Conservation (phyloP, 805 yeast genomes). For the Ogataea chonburiensis region DNA sequence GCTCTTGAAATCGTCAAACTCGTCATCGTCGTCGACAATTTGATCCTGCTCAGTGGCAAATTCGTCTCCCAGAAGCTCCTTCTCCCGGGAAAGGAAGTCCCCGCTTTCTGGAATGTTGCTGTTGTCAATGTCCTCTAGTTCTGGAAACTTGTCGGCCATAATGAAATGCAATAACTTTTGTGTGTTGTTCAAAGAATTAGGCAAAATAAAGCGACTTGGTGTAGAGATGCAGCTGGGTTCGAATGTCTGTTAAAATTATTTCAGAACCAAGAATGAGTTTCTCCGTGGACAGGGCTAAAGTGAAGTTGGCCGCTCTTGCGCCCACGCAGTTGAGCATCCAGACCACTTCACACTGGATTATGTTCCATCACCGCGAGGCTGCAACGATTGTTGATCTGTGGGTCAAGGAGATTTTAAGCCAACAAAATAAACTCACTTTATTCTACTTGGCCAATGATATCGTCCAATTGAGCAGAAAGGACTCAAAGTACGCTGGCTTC, state of each 20-base stretch:
- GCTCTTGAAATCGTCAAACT: constrained; percentile 59
- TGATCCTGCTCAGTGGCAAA: constrained; percentile 63
- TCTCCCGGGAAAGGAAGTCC: constrained; percentile 68
- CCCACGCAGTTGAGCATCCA: constrained; percentile 74
- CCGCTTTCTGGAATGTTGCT: constrained; percentile 29
- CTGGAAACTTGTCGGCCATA: constrained; percentile 81
- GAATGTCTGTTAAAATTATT: too few relatives aligned
- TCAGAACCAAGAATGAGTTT: too few relatives aligned
- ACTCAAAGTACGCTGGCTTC: constrained; percentile 53
- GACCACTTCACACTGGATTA: constrained; percentile 66
- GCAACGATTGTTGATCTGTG: constrained; percentile 51
- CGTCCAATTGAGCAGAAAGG: constrained; percentile 72
- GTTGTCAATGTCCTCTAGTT: constrained; percentile 47
- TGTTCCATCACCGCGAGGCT: constrained; percentile 65
- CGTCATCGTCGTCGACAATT: constrained; percentile 43
- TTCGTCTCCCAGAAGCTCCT: constrained; percentile 67
- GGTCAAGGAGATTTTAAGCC: constrained; percentile 32
- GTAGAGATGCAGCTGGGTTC: too few relatives aligned
- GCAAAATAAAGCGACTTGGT: not conserved
- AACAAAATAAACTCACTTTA: constrained; percentile 47
- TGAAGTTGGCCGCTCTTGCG: constrained; percentile 46
- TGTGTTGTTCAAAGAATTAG: constrained; percentile 8
- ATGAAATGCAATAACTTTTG: constrained; percentile 3
- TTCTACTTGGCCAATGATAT: constrained; percentile 79
- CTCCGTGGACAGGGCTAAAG: constrained; percentile 46